Evolutionary conservation across 176 grass and related monocot species (phyloP).

Genomic region (Rhynchospora breviuscula): DNA sequence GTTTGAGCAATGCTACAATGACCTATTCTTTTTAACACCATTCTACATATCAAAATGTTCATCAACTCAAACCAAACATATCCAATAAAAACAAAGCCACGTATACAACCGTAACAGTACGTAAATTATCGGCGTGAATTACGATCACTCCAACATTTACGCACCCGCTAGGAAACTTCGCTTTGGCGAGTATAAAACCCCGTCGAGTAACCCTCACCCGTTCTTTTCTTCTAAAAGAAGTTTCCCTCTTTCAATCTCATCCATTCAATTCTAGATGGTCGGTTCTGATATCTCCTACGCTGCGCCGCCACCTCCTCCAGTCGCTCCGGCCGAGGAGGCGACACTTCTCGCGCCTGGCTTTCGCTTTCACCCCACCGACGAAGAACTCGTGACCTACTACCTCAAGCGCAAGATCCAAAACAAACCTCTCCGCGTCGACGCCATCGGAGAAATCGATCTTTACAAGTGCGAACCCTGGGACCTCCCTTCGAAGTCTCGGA

Average conservation of each 20-base stretch:
- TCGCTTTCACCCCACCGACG: constrained; percentile 77
- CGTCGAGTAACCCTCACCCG: constrained; percentile 41
- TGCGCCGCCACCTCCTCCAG: not conserved
- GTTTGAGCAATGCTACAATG: not conserved
- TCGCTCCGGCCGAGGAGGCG: constrained; percentile 15
- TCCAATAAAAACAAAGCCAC: not conserved
- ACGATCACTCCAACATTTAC: not conserved
- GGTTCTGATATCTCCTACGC: constrained; percentile 29
- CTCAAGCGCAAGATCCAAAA: constrained; percentile 73
- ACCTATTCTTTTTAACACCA: not conserved
- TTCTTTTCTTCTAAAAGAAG: constrained; percentile 28
- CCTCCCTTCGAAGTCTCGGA: constrained; percentile 59
- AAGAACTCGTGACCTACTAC: constrained; percentile 87
- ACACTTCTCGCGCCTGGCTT: constrained; percentile 63
- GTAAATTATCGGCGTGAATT: not conserved
- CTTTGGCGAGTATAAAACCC: not conserved
- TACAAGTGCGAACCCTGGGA: constrained; percentile 95
- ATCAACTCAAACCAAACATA: not conserved
- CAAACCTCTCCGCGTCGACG: constrained; percentile 61
- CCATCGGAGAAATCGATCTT: constrained; percentile 81
- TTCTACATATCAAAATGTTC: not conserved
- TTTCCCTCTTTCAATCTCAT: constrained; percentile 33
- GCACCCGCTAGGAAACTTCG: not conserved
- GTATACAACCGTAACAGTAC: not conserved
- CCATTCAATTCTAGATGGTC: constrained; percentile 34